phyloP scores from a whole-genome alignment of 1,284 basidiomycete genomes.

The Ceratobasidium sp. region DNA sequence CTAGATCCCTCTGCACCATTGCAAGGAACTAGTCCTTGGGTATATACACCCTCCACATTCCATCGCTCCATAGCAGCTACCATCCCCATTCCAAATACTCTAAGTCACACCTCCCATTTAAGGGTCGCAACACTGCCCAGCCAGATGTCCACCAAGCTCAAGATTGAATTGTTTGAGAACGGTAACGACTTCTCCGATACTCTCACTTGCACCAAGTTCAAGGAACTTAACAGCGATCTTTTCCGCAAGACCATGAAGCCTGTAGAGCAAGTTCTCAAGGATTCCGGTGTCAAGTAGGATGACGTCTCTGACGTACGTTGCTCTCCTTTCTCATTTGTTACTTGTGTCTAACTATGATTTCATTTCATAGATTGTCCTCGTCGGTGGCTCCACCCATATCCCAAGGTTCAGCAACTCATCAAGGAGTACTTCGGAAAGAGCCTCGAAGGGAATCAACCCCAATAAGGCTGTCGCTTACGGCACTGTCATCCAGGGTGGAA shows the following conservation, averaged over 20 bases:
- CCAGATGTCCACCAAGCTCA: constrained; percentile 66
- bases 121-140: constrained; percentile 64
- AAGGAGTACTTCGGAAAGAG: constrained; percentile 63
- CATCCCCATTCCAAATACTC: too few species aligned
- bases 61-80: too few species aligned
- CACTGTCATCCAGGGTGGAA: constrained; percentile 93
- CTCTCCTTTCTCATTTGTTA: neutral
- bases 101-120: too few species aligned
- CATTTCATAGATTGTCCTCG: constrained; percentile 63
- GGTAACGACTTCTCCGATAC: constrained; percentile 64
- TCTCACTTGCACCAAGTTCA: constrained; percentile 69
- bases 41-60: too few species aligned
- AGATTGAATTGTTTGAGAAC: constrained; percentile 68
- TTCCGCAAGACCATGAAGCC: constrained; percentile 72
- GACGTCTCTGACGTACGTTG: constrained; percentile 67
- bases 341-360: neutral
- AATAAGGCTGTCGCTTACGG: constrained; percentile 99
- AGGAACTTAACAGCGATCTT: constrained; percentile 70
- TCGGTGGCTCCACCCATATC: constrained; percentile 69
- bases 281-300: constrained; percentile 69
- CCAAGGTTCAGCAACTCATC: constrained; percentile 68
- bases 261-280: constrained; percentile 70
- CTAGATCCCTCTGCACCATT: too few species aligned
- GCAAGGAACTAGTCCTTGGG: too few species aligned
- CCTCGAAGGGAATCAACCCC: constrained; percentile 85